These are phyloP conservation scores for Panicum miliaceum DNA, from an alignment of 176 grass and related monocot genomes.

Conservation along the genomic window DNA sequence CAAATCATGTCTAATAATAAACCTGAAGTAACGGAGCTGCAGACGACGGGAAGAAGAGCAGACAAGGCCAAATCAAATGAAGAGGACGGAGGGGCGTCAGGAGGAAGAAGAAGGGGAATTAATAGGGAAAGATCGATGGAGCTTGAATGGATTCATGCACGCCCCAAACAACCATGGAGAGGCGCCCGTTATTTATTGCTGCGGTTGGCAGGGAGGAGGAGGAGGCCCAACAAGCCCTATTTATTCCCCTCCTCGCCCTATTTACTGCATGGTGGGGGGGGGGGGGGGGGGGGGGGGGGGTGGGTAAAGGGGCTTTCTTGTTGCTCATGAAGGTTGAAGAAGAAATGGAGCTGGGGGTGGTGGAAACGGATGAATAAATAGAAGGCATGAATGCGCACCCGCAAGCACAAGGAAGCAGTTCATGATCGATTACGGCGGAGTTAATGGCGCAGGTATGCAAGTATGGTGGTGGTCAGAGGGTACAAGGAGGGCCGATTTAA, in stretches of 20 bases:
- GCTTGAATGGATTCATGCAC: conserved; percentile 56
- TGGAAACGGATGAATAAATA: background rate
- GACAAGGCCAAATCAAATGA: conserved; percentile 29
- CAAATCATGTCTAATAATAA: background rate
- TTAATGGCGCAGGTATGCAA: conserved; percentile 74
- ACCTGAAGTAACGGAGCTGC: background rate
- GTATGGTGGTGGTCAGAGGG: conserved; percentile 57
- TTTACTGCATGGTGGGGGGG: conserved; percentile 35
- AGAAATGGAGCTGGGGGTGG: background rate
- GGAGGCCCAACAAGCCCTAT: conserved; percentile 45
- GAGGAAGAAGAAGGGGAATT: background rate
- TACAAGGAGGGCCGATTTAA: conserved; percentile 44
- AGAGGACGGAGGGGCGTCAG: background rate
- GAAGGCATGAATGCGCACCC: conserved; percentile 68
- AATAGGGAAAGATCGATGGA: conserved; percentile 48
- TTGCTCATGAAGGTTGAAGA: background rate
- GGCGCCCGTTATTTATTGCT: conserved; percentile 60
- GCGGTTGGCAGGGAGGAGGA: conserved; percentile 47
- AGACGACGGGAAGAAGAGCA: background rate
- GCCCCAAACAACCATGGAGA: conserved; percentile 59
- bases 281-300: background rate
- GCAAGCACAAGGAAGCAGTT: conserved; percentile 59
- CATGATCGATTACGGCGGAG: conserved; percentile 62
- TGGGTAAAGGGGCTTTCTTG: conserved; percentile 8
- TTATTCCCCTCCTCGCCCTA: conserved; percentile 43